Evolutionary conservation across 1,284 basidiomycete genomes (phyloP), one percentile per base, ranked within the genome.

Genomic region (Macrocybe sp.): DNA sequence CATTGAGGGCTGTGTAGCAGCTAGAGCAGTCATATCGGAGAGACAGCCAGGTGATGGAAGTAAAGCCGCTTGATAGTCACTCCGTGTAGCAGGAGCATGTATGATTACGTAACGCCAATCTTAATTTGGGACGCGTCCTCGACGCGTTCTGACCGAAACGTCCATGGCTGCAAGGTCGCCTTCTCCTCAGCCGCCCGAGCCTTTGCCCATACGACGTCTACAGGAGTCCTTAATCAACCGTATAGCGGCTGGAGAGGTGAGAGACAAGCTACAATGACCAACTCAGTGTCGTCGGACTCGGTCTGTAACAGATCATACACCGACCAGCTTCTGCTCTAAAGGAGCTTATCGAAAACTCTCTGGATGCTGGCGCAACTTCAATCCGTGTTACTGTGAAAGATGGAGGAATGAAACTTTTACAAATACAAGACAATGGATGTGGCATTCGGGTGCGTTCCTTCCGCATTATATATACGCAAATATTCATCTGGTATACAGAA

Each of bases 361-460:
- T 99, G 31, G 97, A 99, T 69, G 97, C 97, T 0, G 89, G 91
- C 1, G 75, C 94, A 29, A 96, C 89, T 0, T 83, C 83, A 0
- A 93, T 99, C 59, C 85, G 86, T 41, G 74, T 99, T 46, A 90
- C 85, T 0, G 79, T 96, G 55, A 97, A 97, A 66, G 96, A 99
- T 50, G 97, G 97, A 1, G 97, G 97, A 0, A 72, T 99, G 71
- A 99, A 97, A 65, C 72, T 95, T 41, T 77, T 99, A 28, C 94
- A 97, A 67, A 97, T 99, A 46, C 90, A 94, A 59, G 97, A 99
- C 64, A 97, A 99, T 60, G 97, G 96, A 0, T 90, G 81, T 63
- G 96, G 96, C 1, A 97, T 99, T 57, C 78, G 87, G 39, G 92
- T 93, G 56, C 59, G 80, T 62, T 7, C 2, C 11, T 12, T 49